Conservation (phyloP, 2,329 filamentous ascomycete species). For the Rutstroemia sp. region DNA sequence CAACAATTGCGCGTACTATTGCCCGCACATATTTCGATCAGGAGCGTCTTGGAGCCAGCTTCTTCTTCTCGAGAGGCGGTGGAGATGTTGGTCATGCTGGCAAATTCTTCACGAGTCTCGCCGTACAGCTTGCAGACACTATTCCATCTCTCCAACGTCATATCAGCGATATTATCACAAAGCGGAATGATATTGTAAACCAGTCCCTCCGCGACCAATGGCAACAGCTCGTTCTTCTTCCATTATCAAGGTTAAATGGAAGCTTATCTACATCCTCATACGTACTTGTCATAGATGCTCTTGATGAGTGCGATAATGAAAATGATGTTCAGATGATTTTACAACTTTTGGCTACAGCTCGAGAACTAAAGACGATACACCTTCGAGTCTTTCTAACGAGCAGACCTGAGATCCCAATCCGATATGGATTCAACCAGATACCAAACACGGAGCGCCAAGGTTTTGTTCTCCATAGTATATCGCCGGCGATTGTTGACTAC, state of each 20-base stretch:
- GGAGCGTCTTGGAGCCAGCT: conserved; percentile 21
- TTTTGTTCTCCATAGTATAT: conserved; percentile 10
- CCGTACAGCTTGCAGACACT: conserved; percentile 17
- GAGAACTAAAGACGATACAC: not conserved
- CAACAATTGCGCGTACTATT: conserved; percentile 30
- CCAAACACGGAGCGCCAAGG: too few relatives aligned
- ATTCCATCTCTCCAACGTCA: conserved; percentile 25
- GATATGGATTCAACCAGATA: too few relatives aligned
- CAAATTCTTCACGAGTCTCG: conserved; percentile 30
- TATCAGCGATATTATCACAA: conserved; percentile 28
- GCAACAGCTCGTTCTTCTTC: conserved; percentile 19
- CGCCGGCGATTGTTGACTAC: conserved; percentile 7
- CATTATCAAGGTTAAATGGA: too few relatives aligned
- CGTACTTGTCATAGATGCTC: too few relatives aligned
- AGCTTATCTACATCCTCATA: too few relatives aligned
- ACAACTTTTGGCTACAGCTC: conserved; percentile 24
- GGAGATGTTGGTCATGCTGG: conserved; percentile 24
- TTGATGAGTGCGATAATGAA: too few relatives aligned
- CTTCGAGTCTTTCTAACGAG: not conserved
- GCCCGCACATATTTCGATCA: conserved; percentile 19
- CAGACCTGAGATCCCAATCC: too few relatives aligned
- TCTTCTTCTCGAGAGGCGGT: conserved; percentile 17
- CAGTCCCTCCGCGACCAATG: conserved; percentile 32
- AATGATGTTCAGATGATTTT: conserved; percentile 18
- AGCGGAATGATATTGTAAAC: conserved; percentile 24